phyloP scores from a whole-genome alignment of 805 yeast genomes.

The Hanseniaspora osmophila region DNA sequence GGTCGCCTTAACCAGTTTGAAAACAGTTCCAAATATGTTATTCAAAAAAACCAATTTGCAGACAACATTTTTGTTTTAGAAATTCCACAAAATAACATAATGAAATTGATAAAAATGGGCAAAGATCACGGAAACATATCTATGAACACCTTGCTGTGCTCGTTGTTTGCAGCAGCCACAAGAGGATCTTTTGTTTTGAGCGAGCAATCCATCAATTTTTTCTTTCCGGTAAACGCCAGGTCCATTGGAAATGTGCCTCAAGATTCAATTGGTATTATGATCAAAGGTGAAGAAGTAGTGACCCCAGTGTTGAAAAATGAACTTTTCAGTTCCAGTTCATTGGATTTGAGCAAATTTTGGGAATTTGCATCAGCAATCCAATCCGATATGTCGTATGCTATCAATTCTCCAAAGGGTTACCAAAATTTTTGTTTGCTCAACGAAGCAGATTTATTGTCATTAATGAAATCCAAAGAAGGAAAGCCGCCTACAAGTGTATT shows the following conservation, averaged over 20 bases:
- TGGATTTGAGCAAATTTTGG: not conserved
- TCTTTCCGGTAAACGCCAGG: not conserved
- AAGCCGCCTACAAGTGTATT: not conserved
- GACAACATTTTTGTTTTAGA: not conserved
- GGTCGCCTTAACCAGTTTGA: not conserved
- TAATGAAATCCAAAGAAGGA: not conserved
- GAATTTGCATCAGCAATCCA: not conserved
- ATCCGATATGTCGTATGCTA: not conserved
- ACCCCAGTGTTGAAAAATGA: not conserved
- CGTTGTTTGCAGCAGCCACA: not conserved
- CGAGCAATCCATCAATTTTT: not conserved
- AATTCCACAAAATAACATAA: not conserved
- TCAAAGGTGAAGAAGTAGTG: not conserved
- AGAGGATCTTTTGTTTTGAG: not conserved
- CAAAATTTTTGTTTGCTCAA: not conserved
- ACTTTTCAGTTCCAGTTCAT: not conserved
- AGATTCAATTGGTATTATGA: not conserved
- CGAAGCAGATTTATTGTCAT: not conserved
- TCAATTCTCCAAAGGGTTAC: not conserved
- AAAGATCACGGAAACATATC: not conserved
- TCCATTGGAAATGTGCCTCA: not conserved
- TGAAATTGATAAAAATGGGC: not conserved
- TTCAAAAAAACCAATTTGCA: not conserved
- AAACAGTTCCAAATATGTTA: not conserved
- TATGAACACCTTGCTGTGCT: not conserved